Conservation (phyloP, 805 yeast species). For the Lipomyces sp. region DNA sequence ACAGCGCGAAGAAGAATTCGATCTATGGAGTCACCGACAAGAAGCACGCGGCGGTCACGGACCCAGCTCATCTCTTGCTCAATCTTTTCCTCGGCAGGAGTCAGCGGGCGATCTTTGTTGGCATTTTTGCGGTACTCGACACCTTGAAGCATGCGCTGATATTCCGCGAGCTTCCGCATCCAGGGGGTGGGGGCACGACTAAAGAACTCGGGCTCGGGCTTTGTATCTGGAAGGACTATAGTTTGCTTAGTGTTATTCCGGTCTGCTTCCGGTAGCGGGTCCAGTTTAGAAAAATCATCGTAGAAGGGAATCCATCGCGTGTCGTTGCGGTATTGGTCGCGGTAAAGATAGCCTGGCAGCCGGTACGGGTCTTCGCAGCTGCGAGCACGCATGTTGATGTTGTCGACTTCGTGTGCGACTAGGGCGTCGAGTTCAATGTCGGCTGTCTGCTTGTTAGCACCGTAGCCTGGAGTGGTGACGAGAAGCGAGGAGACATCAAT, state of each 20-base stretch:
- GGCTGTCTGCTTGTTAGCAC: neutral
- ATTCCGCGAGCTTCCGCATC: conserved; percentile 17
- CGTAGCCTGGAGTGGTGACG: conserved; percentile 2
- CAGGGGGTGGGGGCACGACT: conserved; percentile 18
- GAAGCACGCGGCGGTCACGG: conserved; percentile 15
- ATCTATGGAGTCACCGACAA: conserved; percentile 24
- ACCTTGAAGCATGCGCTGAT: conserved; percentile 7
- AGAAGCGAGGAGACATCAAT: neutral
- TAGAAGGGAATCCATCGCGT: conserved; percentile 21
- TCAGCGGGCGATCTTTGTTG: conserved; percentile 12
- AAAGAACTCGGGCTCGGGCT: conserved; percentile 11
- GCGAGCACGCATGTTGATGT: neutral
- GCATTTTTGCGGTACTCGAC: conserved; percentile 2
- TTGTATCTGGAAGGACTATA: conserved; percentile 5
- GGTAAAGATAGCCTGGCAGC: conserved; percentile 24
- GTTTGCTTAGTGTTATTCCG: neutral
- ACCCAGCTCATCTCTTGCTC: conserved; percentile 14
- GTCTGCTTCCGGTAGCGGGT: conserved; percentile 5
- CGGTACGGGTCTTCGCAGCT: conserved; percentile 23
- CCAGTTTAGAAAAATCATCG: conserved; percentile 16
- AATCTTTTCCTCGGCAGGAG: conserved; percentile 6
- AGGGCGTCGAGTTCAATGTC: neutral
- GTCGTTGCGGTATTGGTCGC: neutral
- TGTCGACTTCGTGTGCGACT: conserved; percentile 1
- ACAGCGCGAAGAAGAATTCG: conserved; percentile 14